Evolutionary conservation across 371 early-diverging fungal species (phyloP), one percentile per base, ranked within the genome.

Genomic region (Homolaphlyctis polyrhiza): DNA sequence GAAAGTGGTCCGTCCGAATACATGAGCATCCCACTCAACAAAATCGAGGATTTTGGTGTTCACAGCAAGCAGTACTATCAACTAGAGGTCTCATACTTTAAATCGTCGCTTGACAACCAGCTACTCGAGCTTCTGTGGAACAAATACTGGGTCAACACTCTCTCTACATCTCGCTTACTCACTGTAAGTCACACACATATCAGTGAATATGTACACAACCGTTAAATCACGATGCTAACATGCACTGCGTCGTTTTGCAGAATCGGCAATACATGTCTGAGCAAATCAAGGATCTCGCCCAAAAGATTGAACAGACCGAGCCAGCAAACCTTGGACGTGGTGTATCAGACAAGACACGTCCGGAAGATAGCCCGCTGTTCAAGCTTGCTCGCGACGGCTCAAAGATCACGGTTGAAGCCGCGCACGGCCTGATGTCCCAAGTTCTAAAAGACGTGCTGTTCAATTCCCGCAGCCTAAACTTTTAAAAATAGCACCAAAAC

Each of bases 41-140:
- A 98, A 68, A 93, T 95, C 66, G 96, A 95, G 75, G 98, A 98
- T 75, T 97, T 96, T 74, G 98, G 97, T 68, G 96, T 94, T 18
- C 96, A 96, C 73, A 87, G 88, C 60, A 93, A 91, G 65, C 86
- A 88, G 83, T 96, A 98, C 75, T 97, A 98, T 73, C 89, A 87
- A 30, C 83, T 98, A 43, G 92, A 93, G 45, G 85, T 97, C 25
- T 86, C 91, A 1, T 92, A 92, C 75, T 97, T 97, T 79, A 96
- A 96, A 75, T 97, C 97, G 23, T 73, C 81, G 2, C 72, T 93
- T 57, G 98, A 98, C 77, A 81, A 81, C 2, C 80, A 87, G 35
- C 76, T 98, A 52, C 71, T 98, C 57, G 95, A 96, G 61, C 83
- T 88, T 52, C 84, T 98, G 61, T 97, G 97, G 97, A 89, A 92